These are phyloP conservation scores for Vicia villosa DNA, from an alignment of 306 rosid genomes.

Conservation along the genomic window DNA sequence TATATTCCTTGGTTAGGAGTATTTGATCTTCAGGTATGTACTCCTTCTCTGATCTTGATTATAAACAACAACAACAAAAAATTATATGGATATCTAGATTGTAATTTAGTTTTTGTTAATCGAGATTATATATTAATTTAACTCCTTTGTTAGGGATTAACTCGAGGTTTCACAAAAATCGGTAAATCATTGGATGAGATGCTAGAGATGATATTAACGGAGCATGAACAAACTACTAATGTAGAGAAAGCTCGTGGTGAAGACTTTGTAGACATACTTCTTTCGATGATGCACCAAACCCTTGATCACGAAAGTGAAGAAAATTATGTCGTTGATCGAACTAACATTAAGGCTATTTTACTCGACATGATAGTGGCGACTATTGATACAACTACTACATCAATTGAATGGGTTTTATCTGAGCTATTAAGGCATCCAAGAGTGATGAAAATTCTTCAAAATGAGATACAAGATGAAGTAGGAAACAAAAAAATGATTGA, in stretches of 20 bases:
- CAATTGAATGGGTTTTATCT: background rate
- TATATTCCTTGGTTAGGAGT: background rate
- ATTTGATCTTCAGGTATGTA: slow-evolving; percentile 34
- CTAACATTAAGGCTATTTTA: background rate
- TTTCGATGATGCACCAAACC: background rate
- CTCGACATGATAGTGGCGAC: background rate
- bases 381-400: background rate
- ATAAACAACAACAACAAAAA: no score
- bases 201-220: background rate
- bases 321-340: background rate
- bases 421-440: background rate
- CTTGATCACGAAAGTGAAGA: background rate
- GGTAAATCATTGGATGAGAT: background rate
- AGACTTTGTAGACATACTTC: background rate
- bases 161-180: background rate
- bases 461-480: background rate
- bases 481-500: background rate
- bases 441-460: background rate
- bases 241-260: background rate
- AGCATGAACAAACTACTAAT: background rate
- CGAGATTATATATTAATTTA: background rate
- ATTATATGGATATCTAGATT: background rate
- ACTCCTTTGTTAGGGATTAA: background rate
- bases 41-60: no score
- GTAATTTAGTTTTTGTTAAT: background rate